These are phyloP conservation scores for Colletotrichum sojae DNA, from an alignment of 2,329 filamentous ascomycete genomes.

Conservation along the genomic window DNA sequence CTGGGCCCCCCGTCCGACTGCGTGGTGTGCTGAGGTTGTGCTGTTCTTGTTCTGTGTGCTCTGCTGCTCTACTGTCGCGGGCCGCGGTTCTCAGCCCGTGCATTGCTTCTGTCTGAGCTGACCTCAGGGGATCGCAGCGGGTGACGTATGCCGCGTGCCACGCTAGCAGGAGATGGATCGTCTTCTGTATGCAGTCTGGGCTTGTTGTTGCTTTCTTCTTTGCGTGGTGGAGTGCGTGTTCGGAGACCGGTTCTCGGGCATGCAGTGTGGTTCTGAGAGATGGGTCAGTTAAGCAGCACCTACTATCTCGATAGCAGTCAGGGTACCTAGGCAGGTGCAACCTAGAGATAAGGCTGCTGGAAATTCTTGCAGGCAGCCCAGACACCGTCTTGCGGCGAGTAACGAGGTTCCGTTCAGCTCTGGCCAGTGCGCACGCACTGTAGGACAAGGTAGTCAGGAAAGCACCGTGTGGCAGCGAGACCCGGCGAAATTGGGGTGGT, in stretches of 20 bases:
- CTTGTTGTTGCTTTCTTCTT: too few relatives aligned
- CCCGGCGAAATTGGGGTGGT: slow-evolving; percentile 32
- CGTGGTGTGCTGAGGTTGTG: slow-evolving; percentile 4
- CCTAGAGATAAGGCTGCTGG: slow-evolving; percentile 1
- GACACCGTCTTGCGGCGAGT: not conserved
- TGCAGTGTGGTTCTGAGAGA: too few relatives aligned
- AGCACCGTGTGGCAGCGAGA: slow-evolving; percentile 13
- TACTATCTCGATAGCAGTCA: too few relatives aligned
- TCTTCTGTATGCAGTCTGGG: too few relatives aligned
- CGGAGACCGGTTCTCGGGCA: too few relatives aligned
- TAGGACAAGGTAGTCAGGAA: not conserved
- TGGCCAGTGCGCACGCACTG: slow-evolving; percentile 30
- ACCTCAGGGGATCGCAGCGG: not conserved
- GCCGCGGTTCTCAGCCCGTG: slow-evolving; percentile 29
- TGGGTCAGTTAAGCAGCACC: too few relatives aligned
- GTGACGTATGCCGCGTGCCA: slow-evolving; percentile 11
- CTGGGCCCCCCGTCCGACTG: slow-evolving; percentile 20
- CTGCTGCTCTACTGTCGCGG: slow-evolving; percentile 1
- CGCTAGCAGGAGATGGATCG: not conserved
- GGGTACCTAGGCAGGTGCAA: too few relatives aligned
- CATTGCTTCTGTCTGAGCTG: slow-evolving; percentile 11
- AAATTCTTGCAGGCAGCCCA: not conserved
- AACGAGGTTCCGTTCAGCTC: not conserved
- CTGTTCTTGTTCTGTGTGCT: too few relatives aligned
- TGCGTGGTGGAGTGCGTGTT: too few relatives aligned